Evolutionary conservation across 2,329 filamentous ascomycete genomes (phyloP), one percentile per base, ranked within the genome.

Genomic region (Neofusicoccum umdonicola): DNA sequence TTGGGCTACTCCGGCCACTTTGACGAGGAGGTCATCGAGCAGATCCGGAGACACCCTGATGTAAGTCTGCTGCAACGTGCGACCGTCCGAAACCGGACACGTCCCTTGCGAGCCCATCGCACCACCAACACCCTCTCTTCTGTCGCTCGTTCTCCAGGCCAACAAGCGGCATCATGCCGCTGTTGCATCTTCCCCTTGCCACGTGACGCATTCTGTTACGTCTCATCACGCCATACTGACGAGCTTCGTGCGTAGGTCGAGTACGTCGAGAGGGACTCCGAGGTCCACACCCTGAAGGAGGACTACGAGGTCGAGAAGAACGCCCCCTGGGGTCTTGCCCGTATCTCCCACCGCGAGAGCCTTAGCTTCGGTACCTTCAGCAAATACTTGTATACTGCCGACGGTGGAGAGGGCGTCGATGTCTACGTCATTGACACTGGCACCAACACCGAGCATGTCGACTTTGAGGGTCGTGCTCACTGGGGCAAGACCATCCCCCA

Each of bases 371-470:
- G 91, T 72, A 93, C 88, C 78, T 98, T 95, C 84, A 98, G 97
- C 87, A 97, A 98, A 84, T 99, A 99, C 84, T 86, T 98, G 42
- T 99, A 95, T 79, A 86, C 93, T 65, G 85, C 87, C 64, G 90
- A 96, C 63, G 94, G 91, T 76, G 95, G 95, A 78, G 93, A 98
- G 84, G 96, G 95, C 78, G 95, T 99, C 71, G 95, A 99, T 80
- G 95, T 95, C 76, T 99, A 99, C 77, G 91, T 99, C 69, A 97
- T 99, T 75, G 95, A 99, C 78, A 99, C 95, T 64, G 96, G 95
- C 74, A 96, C 91, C 85, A 97, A 97, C 84, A 80, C 84, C 71
- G 87, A 94, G 56, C 95, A 99, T 83, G 93, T 96, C 71, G 95
- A 99, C 82, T 99, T 99, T 69, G 94, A 96, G 81, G 95, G 92